These are phyloP conservation scores for Arabidopsis lyrata DNA, from an alignment of 441 rosid species.

Conservation along the genomic window DNA sequence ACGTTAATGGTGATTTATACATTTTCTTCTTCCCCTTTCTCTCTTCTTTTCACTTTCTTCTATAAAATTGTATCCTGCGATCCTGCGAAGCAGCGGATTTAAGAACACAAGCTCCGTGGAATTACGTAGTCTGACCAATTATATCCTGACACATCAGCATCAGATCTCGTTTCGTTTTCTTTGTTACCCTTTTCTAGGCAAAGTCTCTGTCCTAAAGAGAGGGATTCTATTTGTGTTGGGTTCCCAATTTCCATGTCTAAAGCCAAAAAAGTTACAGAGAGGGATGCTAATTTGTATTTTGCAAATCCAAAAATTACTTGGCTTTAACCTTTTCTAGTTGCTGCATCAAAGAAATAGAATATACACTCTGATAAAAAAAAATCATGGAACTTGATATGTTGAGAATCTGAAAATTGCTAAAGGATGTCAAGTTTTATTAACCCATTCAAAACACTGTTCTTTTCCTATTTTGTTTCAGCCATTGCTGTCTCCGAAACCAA, in stretches of 20 bases:
- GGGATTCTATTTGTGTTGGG: background rate
- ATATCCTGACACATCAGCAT: constrained; percentile 52
- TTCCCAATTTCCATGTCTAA: background rate
- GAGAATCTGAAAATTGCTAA: constrained; percentile 18
- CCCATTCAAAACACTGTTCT: constrained; percentile 32
- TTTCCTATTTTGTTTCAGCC: constrained; percentile 43
- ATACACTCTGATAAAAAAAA: background rate
- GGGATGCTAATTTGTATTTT: background rate
- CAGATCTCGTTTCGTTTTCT: constrained; percentile 1
- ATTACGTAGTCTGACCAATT: constrained; percentile 67
- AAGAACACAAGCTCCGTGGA: constrained; percentile 12
- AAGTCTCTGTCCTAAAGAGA: constrained; percentile 13
- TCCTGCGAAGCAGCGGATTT: constrained; percentile 39
- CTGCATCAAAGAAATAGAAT: background rate
- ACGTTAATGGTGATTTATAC: constrained; percentile 50
- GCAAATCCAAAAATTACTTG: background rate
- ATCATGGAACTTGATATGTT: background rate
- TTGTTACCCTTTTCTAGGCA: background rate
- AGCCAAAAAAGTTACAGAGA: background rate
- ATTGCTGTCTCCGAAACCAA: constrained; percentile 30
- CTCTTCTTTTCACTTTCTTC: constrained; percentile 45
- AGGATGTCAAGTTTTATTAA: constrained; percentile 38
- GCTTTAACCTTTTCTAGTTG: background rate
- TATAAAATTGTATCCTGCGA: constrained; percentile 22
- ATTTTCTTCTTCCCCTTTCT: constrained; percentile 36